Evolutionary conservation across 805 yeast species (phyloP).

Genomic region (Yamadazyma insecticola): DNA sequence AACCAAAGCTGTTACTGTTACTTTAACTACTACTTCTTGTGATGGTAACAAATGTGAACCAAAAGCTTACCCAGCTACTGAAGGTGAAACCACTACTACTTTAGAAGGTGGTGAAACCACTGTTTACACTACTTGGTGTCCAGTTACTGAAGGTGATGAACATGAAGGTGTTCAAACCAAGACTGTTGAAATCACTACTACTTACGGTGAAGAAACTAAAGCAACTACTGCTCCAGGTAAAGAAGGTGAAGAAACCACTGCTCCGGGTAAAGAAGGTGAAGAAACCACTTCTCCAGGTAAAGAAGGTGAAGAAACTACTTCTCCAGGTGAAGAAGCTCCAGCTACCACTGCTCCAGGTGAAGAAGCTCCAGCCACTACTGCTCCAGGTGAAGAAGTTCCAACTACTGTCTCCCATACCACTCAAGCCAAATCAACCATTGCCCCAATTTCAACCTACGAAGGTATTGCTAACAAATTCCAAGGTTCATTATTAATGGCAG

Average conservation of each 20-base stretch:
- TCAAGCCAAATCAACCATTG: slow-evolving; percentile 6
- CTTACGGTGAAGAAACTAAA: slow-evolving; percentile 14
- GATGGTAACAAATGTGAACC: slow-evolving; percentile 21
- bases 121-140: slow-evolving; percentile 31
- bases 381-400: slow-evolving; percentile 9
- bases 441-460: slow-evolving; percentile 18
- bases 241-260: slow-evolving; percentile 4
- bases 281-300: slow-evolving; percentile 8
- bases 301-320: no score
- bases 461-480: slow-evolving; percentile 19
- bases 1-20: slow-evolving; percentile 13
- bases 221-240: slow-evolving; percentile 2
- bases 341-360: slow-evolving; percentile 8
- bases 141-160: slow-evolving; percentile 16
- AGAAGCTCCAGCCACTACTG: slow-evolving; percentile 9
- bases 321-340: slow-evolving; percentile 3
- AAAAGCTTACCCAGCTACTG: slow-evolving; percentile 11
- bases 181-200: slow-evolving; percentile 10
- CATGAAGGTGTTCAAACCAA: slow-evolving; percentile 6
- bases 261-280: slow-evolving; percentile 1
- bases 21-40: slow-evolving; percentile 25
- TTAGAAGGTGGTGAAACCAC: slow-evolving; percentile 13
- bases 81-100: slow-evolving; percentile 11
- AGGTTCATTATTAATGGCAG: slow-evolving; percentile 23
- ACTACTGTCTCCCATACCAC: slow-evolving; percentile 12